Percentiles rank a stretch among this genome's conserved stretches.
These are phyloP conservation scores for Dryadomyces quercus-mongolicae DNA, from an alignment of 2,329 filamentous ascomycete species.

Conservation along the genomic window DNA sequence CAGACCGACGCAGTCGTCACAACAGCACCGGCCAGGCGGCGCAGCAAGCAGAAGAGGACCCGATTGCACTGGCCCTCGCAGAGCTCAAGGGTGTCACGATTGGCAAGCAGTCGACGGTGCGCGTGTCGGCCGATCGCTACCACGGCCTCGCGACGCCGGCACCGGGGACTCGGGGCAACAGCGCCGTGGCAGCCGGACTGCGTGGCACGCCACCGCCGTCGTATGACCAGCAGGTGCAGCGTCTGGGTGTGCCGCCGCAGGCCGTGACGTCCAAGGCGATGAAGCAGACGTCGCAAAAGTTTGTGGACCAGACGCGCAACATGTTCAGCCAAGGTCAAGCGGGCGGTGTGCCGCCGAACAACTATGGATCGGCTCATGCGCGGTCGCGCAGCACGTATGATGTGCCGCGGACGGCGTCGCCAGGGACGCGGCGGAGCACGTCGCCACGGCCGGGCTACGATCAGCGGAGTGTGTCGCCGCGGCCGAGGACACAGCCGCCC, in stretches of 20 bases:
- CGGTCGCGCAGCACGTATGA: slow-evolving; percentile 12
- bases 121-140: slow-evolving; percentile 93
- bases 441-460: too few species aligned
- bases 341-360: slow-evolving; percentile 6
- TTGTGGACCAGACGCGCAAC: slow-evolving; percentile 67
- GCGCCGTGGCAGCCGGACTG: slow-evolving; percentile 40
- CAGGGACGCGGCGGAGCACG: slow-evolving; percentile 18
- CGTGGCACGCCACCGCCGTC: slow-evolving; percentile 75
- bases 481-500: too few species aligned
- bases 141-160: slow-evolving; percentile 83
- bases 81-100: slow-evolving; percentile 76
- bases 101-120: slow-evolving; percentile 63
- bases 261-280: slow-evolving; percentile 90
- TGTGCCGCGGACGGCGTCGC: slow-evolving; percentile 37
- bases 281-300: slow-evolving; percentile 89
- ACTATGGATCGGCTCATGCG: neutral
- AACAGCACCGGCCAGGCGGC: slow-evolving; percentile 21
- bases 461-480: too few species aligned
- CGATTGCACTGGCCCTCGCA: slow-evolving; percentile 82
- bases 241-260: slow-evolving; percentile 78
- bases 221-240: slow-evolving; percentile 66
- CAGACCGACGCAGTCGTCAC: slow-evolving; percentile 27
- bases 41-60: slow-evolving; percentile 63
- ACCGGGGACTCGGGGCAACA: slow-evolving; percentile 34
- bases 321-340: slow-evolving; percentile 44